phyloP scores from a whole-genome alignment of 2,329 filamentous ascomycete genomes.

The Lachnellula arida region DNA sequence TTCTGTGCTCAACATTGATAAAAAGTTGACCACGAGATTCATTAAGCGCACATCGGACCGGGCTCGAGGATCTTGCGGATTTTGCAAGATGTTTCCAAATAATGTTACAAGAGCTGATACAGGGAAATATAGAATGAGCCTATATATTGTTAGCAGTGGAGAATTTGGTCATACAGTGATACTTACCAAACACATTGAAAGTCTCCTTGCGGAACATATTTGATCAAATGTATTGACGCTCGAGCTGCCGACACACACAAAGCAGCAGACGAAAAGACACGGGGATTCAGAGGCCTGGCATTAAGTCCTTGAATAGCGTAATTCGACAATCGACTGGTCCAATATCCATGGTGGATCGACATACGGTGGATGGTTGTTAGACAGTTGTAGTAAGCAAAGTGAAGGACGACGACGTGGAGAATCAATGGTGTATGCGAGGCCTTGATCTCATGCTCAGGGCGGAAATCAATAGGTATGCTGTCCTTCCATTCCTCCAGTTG shows the following conservation, averaged over 20 bases:
- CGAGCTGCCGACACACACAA: slow-evolving; percentile 89
- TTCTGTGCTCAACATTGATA: slow-evolving; percentile 84
- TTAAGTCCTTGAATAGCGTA: slow-evolving; percentile 95
- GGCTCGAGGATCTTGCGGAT: slow-evolving; percentile 83
- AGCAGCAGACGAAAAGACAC: slow-evolving; percentile 89
- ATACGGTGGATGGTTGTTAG: slow-evolving; percentile 97
- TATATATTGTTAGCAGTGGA: slow-evolving; percentile 35
- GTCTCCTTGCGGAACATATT: slow-evolving; percentile 94
- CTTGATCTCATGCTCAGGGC: slow-evolving; percentile 96
- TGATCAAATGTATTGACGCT: slow-evolving; percentile 88
- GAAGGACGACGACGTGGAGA: slow-evolving; percentile 86
- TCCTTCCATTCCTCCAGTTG: slow-evolving; percentile 96
- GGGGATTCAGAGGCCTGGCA: slow-evolving; percentile 81
- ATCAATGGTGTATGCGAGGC: slow-evolving; percentile 90
- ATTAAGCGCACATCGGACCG: slow-evolving; percentile 87
- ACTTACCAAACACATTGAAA: slow-evolving; percentile 89
- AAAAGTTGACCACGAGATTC: slow-evolving; percentile 86
- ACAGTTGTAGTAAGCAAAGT: slow-evolving; percentile 98
- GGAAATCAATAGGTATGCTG: slow-evolving; percentile 87
- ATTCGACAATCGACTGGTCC: slow-evolving; percentile 91
- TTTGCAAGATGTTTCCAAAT: slow-evolving; percentile 95
- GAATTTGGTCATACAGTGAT: neutral
- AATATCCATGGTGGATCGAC: slow-evolving; percentile 97
- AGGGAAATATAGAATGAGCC: slow-evolving; percentile 93
- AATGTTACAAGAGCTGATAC: slow-evolving; percentile 91